Percentiles rank a stretch among this genome's conserved stretches.
Evolutionary conservation across 129 eudicot genomes (phyloP).

Genomic region (Rutidosis leptorrhynchoides): DNA sequence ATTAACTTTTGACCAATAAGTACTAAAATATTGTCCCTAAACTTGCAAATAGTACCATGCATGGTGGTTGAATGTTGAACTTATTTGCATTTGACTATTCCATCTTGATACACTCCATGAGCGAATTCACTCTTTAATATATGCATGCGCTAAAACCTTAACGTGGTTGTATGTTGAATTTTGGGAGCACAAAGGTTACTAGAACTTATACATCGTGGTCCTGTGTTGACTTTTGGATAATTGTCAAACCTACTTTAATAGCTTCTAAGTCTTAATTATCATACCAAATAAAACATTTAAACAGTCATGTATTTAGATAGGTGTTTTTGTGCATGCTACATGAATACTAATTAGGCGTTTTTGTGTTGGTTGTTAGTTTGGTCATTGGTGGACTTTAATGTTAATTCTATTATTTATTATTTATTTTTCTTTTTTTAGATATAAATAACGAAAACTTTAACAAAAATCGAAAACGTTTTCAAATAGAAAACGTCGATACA

Average conservation of each 20-base stretch:
- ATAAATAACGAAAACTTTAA: too few relatives aligned
- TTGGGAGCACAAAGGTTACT: not conserved
- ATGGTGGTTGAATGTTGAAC: not conserved
- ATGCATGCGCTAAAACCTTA: not conserved
- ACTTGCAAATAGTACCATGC: not conserved
- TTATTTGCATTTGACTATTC: not conserved
- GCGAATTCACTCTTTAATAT: not conserved
- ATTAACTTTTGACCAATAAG: not conserved
- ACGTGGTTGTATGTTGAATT: slow-evolving; percentile 4
- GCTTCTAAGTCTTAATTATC: too few relatives aligned
- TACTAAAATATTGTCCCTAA: not conserved
- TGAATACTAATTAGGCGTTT: too few relatives aligned
- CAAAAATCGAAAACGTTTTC: too few relatives aligned
- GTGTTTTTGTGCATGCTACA: too few relatives aligned
- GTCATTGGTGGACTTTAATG: too few relatives aligned
- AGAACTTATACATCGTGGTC: not conserved
- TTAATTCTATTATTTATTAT: too few relatives aligned
- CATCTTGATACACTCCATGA: not conserved
- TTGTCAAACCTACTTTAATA: not conserved
- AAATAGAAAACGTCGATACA: too few relatives aligned
- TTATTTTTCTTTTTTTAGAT: too few relatives aligned
- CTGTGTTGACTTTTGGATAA: not conserved
- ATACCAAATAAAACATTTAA: too few relatives aligned
- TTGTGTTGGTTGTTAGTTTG: too few relatives aligned
- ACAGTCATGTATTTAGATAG: too few relatives aligned